These are phyloP conservation scores for Cucumis hystrix DNA, from an alignment of 306 rosid genomes.

Conservation along the genomic window DNA sequence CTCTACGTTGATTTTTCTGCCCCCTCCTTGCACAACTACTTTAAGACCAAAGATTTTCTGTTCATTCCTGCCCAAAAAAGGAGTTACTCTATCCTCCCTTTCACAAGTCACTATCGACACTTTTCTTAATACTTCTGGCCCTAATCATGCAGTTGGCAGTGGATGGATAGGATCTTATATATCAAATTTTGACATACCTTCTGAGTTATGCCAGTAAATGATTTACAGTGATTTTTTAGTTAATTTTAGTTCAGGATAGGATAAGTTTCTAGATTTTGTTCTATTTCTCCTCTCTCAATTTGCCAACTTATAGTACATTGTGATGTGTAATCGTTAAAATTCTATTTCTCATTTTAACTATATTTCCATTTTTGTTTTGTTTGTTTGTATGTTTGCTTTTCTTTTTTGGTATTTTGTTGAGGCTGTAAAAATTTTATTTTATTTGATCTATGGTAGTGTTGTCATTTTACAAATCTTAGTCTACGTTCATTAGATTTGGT, in stretches of 20 bases:
- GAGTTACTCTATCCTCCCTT: neutral
- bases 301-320: neutral
- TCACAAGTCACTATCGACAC: neutral
- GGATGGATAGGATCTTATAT: neutral
- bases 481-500: neutral
- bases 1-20: neutral
- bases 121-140: neutral
- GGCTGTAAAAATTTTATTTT: neutral
- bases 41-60: neutral
- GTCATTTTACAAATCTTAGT: neutral
- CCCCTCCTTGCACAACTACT: neutral
- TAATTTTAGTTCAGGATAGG: neutral
- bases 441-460: neutral
- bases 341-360: neutral
- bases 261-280: neutral
- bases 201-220: neutral
- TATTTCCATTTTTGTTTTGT: neutral
- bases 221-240: neutral
- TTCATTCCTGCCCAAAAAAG: neutral
- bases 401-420: neutral
- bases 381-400: neutral
- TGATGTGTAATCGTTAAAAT: neutral
- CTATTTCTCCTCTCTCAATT: neutral
- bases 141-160: neutral
- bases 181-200: neutral